These are phyloP conservation scores for Panus rudis DNA, from an alignment of 768 basidiomycete genomes.

Conservation along the genomic window DNA sequence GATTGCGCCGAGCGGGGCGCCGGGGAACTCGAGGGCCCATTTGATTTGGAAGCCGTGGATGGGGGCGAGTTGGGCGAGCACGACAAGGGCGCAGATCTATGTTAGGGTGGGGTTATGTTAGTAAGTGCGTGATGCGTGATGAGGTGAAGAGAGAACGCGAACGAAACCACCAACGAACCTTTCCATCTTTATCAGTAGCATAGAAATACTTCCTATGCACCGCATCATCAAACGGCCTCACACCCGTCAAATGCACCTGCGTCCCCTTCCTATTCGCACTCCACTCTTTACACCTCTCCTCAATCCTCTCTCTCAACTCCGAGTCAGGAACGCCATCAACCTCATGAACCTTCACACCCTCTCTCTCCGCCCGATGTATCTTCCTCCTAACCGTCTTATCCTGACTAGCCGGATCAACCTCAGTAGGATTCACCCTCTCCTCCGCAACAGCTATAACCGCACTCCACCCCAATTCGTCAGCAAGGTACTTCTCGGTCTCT, in stretches of 20 bases:
- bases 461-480: slow-evolving; percentile 47
- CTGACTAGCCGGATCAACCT: slow-evolving; percentile 40
- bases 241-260: slow-evolving; percentile 44
- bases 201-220: slow-evolving; percentile 35
- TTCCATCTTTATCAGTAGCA: slow-evolving; percentile 30
- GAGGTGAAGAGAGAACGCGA: background rate
- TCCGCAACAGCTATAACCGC: slow-evolving; percentile 59
- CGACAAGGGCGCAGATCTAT: slow-evolving; percentile 31
- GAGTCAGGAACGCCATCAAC: slow-evolving; percentile 34
- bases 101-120: too few species aligned
- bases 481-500: slow-evolving; percentile 44
- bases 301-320: slow-evolving; percentile 40
- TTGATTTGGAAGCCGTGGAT: slow-evolving; percentile 38
- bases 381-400: slow-evolving; percentile 61
- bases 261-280: slow-evolving; percentile 43
- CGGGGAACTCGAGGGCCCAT: slow-evolving; percentile 39
- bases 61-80: slow-evolving; percentile 33
- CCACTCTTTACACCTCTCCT: slow-evolving; percentile 52
- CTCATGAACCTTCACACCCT: slow-evolving; percentile 42
- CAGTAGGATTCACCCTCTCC: slow-evolving; percentile 39
- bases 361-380: slow-evolving; percentile 48
- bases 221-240: slow-evolving; percentile 32
- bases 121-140: too few species aligned
- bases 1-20: slow-evolving; percentile 33
- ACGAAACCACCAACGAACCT: slow-evolving; percentile 22